These are phyloP conservation scores for Neurospora sp. DNA, from an alignment of 2,329 filamentous ascomycete species.

Conservation along the genomic window DNA sequence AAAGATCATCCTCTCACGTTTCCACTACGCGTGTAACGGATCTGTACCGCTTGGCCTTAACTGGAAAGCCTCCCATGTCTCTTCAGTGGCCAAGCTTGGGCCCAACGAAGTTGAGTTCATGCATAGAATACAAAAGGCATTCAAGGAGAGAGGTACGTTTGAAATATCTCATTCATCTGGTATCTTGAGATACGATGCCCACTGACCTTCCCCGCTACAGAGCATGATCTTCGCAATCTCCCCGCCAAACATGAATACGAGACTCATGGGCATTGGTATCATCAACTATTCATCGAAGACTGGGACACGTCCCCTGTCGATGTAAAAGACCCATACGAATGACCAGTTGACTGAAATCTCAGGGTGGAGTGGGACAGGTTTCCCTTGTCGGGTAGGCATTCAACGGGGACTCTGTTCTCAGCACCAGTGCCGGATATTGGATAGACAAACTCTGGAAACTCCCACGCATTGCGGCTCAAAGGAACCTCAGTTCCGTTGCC, in stretches of 20 bases:
- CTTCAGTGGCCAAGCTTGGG: conserved; percentile 11
- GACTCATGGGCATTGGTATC: conserved; percentile 12
- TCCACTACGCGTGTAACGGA: conserved; percentile 17
- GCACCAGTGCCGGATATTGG: background rate
- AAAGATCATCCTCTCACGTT: conserved; percentile 16
- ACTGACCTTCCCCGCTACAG: conserved; percentile 2
- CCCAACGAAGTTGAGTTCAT: conserved; percentile 11
- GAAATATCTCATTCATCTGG: background rate
- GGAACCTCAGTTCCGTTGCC: background rate
- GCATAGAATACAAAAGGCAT: conserved; percentile 10
- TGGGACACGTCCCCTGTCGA: conserved; percentile 14
- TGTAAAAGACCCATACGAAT: conserved; percentile 7
- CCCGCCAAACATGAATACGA: conserved; percentile 10
- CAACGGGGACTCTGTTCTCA: background rate
- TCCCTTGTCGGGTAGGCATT: background rate
- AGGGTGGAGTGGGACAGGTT: background rate
- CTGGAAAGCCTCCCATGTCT: conserved; percentile 10
- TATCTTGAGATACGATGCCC: background rate
- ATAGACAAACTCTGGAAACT: background rate
- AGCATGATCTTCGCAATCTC: conserved; percentile 7
- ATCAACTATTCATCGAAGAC: conserved; percentile 13
- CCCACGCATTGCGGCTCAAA: background rate
- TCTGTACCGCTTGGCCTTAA: conserved; percentile 12
- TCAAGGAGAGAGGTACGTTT: conserved; percentile 8
- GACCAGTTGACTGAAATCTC: background rate